Conservation (phyloP, 805 yeast species). For the Starmerella sp. region DNA sequence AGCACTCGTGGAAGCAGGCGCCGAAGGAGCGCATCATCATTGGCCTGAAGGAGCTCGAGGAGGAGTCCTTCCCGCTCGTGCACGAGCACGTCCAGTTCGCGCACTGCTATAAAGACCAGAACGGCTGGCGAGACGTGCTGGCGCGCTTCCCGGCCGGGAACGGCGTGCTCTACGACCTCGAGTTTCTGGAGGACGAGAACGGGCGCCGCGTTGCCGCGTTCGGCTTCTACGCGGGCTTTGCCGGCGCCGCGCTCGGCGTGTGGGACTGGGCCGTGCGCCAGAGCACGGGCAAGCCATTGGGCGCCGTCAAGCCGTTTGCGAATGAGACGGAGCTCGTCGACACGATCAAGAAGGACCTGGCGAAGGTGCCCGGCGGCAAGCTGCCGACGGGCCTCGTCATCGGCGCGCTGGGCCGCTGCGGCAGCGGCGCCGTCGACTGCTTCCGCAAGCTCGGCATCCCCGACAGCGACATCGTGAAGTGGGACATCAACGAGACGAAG, state of each 20-base stretch:
- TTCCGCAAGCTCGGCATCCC: conserved; percentile 79
- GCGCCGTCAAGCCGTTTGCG: conserved; percentile 71
- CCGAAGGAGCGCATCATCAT: conserved; percentile 81
- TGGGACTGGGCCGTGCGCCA: conserved; percentile 92
- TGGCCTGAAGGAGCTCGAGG: conserved; percentile 94
- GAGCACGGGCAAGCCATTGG: conserved; percentile 49
- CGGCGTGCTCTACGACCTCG: conserved; percentile 85
- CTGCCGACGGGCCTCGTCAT: conserved; percentile 72
- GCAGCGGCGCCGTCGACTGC: conserved; percentile 88
- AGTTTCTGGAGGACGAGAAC: conserved; percentile 82
- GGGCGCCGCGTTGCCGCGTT: conserved; percentile 99
- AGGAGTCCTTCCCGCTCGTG: conserved; percentile 78
- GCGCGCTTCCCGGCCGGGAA: conserved; percentile 82
- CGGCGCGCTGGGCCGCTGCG: conserved; percentile 98
- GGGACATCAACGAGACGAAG: conserved; percentile 97
- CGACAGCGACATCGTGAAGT: conserved; percentile 65
- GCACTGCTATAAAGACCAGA: conserved; percentile 96
- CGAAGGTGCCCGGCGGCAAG: conserved; percentile 36
- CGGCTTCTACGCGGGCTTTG: conserved; percentile 99
- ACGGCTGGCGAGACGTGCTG: conserved; percentile 90
- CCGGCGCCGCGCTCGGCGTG: conserved; percentile 96
- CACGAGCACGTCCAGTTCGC: conserved; percentile 98
- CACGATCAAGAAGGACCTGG: conserved; percentile 57
- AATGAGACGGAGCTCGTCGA: conserved; percentile 63
- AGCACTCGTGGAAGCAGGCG: conserved; percentile 86